Base-by-base conservation (phyloP, 2,329 filamentous ascomycete species). In the Ramichloridium luteum region DNA sequence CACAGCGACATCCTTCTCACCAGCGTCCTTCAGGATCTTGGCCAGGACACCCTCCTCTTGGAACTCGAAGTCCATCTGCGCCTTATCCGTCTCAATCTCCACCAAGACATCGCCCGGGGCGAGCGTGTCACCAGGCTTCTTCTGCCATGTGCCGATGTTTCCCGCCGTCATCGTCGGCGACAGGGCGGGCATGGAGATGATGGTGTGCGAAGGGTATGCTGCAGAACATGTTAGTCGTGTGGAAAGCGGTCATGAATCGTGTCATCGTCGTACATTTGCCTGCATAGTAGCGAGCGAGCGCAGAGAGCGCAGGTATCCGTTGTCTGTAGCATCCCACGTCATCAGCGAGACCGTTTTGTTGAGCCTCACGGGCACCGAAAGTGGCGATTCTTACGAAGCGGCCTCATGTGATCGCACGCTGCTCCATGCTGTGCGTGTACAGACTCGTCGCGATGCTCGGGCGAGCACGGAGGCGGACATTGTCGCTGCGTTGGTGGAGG, bases 41-140 rank as follows among this genome's bases (percentile, higher is more conserved):
- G 90, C 88, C 47, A 98, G 71, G 39, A 93, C 73, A 68, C 88
- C 90, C 58, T 96, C 90, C 55, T 98, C 90, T 64, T 98, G 90
- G 65, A 93, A 96, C 64, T 98, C 90, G 59, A 98, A 96, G 68
- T 98, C 90, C 90, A 98, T 98, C 68, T 96, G 90, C 44, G 90
- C 90, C 73, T 98, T 98, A 65, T 98, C 90, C 51, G 90, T 98
- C 73, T 98, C 90, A 53, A 96, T 93, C 47, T 54, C 51, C 27
- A 54, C 48, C 48, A 98, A 67, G 28, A 98, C 90, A 58, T 98
- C 90, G 58, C 90, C 90, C 31, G 92, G 86, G 36, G 74, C 67
- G 59, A 98, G 77, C 41, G 68, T 55, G 61, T 98, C 90, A 56
- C 90, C 90, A 46, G 77, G 70, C 68, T 94, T 92, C 74, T 96